These are phyloP conservation scores for Yamadazyma nakazawae DNA, from an alignment of 805 yeast species.

Conservation along the genomic window DNA sequence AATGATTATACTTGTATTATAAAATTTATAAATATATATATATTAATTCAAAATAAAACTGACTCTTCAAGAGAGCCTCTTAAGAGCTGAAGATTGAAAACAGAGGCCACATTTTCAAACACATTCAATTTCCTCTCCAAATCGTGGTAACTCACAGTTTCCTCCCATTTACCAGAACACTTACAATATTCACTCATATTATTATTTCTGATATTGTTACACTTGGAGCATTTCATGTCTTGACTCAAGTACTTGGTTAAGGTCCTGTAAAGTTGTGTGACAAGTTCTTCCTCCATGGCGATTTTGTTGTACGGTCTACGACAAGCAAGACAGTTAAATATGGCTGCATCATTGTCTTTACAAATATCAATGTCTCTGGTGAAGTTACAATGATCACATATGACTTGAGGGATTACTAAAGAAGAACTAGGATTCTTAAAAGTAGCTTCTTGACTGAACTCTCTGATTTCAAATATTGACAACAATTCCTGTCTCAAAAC, in stretches of 20 bases:
- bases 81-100: conserved; percentile 59
- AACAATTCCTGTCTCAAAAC: conserved; percentile 72
- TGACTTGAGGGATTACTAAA: conserved; percentile 59
- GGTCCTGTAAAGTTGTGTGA: conserved; percentile 56
- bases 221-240: conserved; percentile 77
- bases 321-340: conserved; percentile 70
- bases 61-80: conserved; percentile 30
- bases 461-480: conserved; percentile 71
- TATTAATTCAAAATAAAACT: neutral
- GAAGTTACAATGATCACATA: conserved; percentile 77
- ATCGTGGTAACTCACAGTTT: conserved; percentile 45
- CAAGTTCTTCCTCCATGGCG: conserved; percentile 73
- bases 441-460: conserved; percentile 72
- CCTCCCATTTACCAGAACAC: conserved; percentile 86
- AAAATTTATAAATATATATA: no score
- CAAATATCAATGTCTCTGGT: conserved; percentile 81
- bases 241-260: conserved; percentile 68
- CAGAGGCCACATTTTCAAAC: conserved; percentile 57
- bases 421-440: conserved; percentile 75
- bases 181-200: conserved; percentile 72
- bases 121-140: conserved; percentile 45
- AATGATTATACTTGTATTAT: neutral
- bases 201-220: conserved; percentile 62
- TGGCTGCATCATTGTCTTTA: conserved; percentile 50
- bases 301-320: conserved; percentile 59